These are phyloP conservation scores for Populus pruinosa DNA, from an alignment of 345 rosid genomes.

Conservation along the genomic window DNA sequence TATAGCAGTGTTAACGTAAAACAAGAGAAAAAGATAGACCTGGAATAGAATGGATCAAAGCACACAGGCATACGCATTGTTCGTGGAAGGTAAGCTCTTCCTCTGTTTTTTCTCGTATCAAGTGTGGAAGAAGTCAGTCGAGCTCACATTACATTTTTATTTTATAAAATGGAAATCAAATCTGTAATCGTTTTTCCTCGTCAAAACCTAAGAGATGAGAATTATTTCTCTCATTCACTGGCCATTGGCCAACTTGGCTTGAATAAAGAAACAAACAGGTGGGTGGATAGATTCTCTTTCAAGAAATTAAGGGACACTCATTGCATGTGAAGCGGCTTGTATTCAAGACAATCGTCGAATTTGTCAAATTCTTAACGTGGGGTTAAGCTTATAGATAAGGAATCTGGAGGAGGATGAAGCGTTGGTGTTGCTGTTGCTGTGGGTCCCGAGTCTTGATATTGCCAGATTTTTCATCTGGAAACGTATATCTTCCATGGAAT, in stretches of 20 bases:
- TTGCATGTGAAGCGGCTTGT: constrained; percentile 6
- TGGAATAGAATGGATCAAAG: not conserved
- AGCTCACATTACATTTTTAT: too few species aligned
- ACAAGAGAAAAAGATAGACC: not conserved
- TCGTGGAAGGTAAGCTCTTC: too few species aligned
- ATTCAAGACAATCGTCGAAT: not conserved
- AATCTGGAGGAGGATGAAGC: constrained; percentile 20
- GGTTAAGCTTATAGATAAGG: constrained; percentile 27
- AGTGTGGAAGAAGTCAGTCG: too few species aligned
- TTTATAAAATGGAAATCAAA: too few species aligned
- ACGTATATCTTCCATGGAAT: constrained; percentile 16
- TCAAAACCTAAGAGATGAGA: not conserved
- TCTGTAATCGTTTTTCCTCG: too few species aligned
- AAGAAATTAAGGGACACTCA: constrained; percentile 2
- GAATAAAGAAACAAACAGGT: not conserved
- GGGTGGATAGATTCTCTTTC: constrained; percentile 3
- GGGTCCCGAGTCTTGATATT: constrained; percentile 30
- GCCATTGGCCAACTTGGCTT: not conserved
- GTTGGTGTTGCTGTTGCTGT: not conserved
- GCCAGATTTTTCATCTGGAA: constrained; percentile 8
- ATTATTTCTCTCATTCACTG: not conserved
- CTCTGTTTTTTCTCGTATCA: too few species aligned
- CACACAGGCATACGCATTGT: too few species aligned
- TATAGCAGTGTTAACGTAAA: not conserved
- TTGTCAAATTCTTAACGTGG: not conserved